Evolutionary conservation across 345 rosid species (phyloP).

Genomic region (Salix purpurea): DNA sequence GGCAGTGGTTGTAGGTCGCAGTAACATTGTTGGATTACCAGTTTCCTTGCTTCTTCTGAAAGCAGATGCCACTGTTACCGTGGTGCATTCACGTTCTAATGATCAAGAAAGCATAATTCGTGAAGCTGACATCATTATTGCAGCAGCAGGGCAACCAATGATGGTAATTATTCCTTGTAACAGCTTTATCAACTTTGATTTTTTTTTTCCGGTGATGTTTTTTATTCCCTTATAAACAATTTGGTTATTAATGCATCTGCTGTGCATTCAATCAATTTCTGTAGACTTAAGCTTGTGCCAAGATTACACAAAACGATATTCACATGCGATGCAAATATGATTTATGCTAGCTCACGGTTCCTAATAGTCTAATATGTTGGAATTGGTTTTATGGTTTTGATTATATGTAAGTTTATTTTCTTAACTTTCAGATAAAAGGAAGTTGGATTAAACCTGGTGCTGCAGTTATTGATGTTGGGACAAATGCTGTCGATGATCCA

Average conservation of each 20-base stretch:
- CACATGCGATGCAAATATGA: background rate
- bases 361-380: background rate
- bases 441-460: slow-evolving; percentile 96
- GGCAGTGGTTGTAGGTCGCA: slow-evolving; percentile 88
- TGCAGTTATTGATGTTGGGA: slow-evolving; percentile 92
- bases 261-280: too few species aligned
- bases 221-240: too few species aligned
- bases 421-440: slow-evolving; percentile 61
- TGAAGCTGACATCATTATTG: slow-evolving; percentile 87
- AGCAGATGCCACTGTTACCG: slow-evolving; percentile 86
- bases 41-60: slow-evolving; percentile 80
- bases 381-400: background rate
- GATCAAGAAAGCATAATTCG: slow-evolving; percentile 59
- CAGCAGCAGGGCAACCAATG: slow-evolving; percentile 89
- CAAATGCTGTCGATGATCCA: slow-evolving; percentile 70
- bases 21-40: slow-evolving; percentile 90
- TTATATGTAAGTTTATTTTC: background rate
- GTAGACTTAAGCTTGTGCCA: too few species aligned
- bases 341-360: background rate
- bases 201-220: background rate
- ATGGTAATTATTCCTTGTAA: slow-evolving; percentile 43
- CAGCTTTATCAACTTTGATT: background rate
- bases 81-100: slow-evolving; percentile 69
- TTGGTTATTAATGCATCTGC: too few species aligned
- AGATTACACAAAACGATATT: too few species aligned